Percentiles rank a stretch among this genome's conserved stretches.
phyloP scores from a whole-genome alignment of 208 protist genomes.

The Endotrypanum monterogeii region DNA sequence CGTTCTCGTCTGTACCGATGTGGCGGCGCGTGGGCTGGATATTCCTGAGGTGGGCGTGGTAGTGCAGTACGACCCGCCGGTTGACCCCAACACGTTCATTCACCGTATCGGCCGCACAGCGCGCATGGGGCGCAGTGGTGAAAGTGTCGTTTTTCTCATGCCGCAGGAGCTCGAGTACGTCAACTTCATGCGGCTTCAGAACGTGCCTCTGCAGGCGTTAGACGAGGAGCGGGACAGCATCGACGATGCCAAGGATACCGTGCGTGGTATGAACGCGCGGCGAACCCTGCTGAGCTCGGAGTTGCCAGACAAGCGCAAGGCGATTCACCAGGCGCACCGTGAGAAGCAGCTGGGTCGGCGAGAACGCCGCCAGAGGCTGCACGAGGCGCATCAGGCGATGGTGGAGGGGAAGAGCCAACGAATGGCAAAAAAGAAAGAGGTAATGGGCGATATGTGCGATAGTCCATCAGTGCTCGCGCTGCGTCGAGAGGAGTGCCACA shows the following conservation, averaged over 20 bases:
- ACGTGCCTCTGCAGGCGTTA: slow-evolving; percentile 79
- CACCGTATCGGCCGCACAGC: slow-evolving; percentile 97
- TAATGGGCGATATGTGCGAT: slow-evolving; percentile 82
- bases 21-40: slow-evolving; percentile 96
- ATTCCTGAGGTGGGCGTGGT: slow-evolving; percentile 96
- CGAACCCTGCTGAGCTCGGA: slow-evolving; percentile 79
- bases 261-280: slow-evolving; percentile 60
- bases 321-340: slow-evolving; percentile 68
- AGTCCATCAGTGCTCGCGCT: slow-evolving; percentile 67
- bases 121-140: slow-evolving; percentile 93
- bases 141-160: slow-evolving; percentile 93
- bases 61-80: slow-evolving; percentile 97
- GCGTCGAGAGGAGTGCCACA: slow-evolving; percentile 48
- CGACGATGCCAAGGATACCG: slow-evolving; percentile 50
- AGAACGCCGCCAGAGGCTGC: slow-evolving; percentile 70
- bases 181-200: slow-evolving; percentile 91
- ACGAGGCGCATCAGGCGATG: slow-evolving; percentile 52
- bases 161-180: slow-evolving; percentile 94
- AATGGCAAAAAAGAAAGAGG: slow-evolving; percentile 50
- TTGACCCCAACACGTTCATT: slow-evolving; percentile 95
- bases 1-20: slow-evolving; percentile 97
- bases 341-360: slow-evolving; percentile 71
- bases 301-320: slow-evolving; percentile 63
- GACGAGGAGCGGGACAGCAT: slow-evolving; percentile 75
- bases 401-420: slow-evolving; percentile 36